Evolutionary conservation across 2,329 filamentous ascomycete genomes (phyloP).

Genomic region (Aspergillus sp.): DNA sequence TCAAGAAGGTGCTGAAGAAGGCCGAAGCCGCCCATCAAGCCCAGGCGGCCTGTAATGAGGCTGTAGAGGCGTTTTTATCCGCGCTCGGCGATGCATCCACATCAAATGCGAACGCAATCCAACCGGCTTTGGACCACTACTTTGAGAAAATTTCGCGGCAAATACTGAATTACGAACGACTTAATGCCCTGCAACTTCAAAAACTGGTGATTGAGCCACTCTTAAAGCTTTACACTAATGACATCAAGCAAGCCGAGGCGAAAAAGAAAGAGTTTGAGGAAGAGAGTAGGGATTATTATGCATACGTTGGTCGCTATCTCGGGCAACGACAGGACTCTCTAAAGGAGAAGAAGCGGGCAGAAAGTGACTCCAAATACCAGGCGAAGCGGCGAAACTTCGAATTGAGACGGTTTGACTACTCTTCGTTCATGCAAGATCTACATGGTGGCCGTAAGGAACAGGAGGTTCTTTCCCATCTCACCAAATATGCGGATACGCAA

Average conservation of each 20-base stretch:
- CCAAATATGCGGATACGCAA: conserved; percentile 89
- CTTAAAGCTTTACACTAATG: conserved; percentile 84
- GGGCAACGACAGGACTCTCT: conserved; percentile 92
- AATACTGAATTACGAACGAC: conserved; percentile 81
- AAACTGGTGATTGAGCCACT: conserved; percentile 94
- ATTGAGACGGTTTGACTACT: conserved; percentile 97
- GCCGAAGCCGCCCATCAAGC: conserved; percentile 84
- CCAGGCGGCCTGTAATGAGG: conserved; percentile 81
- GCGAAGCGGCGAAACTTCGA: conserved; percentile 92
- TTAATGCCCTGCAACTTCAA: conserved; percentile 81
- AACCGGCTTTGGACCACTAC: conserved; percentile 94
- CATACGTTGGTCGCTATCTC: conserved; percentile 92
- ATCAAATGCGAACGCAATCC: conserved; percentile 94
- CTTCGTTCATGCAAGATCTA: conserved; percentile 98
- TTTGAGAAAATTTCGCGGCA: conserved; percentile 95
- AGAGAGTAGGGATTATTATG: conserved; percentile 97
- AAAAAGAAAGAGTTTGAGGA: conserved; percentile 99
- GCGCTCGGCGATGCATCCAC: conserved; percentile 82
- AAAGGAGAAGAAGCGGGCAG: conserved; percentile 94
- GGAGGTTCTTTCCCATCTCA: conserved; percentile 90
- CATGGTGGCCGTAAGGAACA: conserved; percentile 98
- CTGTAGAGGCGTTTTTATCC: conserved; percentile 78
- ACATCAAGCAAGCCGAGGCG: conserved; percentile 95
- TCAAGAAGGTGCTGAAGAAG: conserved; percentile 93
- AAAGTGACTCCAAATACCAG: conserved; percentile 96